Evolutionary conservation across 2,329 filamentous ascomycete genomes (phyloP).

Genomic region (Byssothecium circinans): DNA sequence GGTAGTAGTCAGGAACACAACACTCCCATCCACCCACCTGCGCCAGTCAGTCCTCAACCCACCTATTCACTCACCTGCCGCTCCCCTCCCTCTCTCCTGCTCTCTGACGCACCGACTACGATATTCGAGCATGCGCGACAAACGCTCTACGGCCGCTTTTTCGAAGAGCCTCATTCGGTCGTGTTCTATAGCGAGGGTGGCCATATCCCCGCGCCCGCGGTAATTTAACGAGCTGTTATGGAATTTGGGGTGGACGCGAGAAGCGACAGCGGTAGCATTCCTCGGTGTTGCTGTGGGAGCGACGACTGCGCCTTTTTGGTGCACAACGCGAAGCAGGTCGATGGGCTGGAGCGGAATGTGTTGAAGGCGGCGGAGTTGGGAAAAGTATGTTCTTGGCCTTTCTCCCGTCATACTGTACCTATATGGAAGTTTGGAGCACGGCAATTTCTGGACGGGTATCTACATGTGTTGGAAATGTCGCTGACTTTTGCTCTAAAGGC

Average conservation of each 20-base stretch:
- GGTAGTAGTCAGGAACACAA: conserved; percentile 5
- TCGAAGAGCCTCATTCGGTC: conserved; percentile 3
- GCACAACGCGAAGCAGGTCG: conserved; percentile 76
- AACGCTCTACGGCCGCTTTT: conserved; percentile 7
- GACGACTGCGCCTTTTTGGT: conserved; percentile 76
- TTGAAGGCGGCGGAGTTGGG: conserved; percentile 83
- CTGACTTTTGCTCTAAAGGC: conserved; percentile 79
- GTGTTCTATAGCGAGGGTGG: conserved; percentile 5
- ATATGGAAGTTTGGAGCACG: too few species aligned
- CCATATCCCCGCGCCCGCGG: conserved; percentile 18
- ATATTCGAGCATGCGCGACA: conserved; percentile 24
- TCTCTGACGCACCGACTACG: background rate
- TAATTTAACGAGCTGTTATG: conserved; percentile 4
- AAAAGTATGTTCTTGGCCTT: conserved; percentile 68
- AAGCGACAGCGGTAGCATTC: conserved; percentile 33
- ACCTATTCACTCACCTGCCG: background rate
- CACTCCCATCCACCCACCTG: background rate
- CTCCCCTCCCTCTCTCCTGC: conserved; percentile 10
- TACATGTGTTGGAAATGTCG: conserved; percentile 48
- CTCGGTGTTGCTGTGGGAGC: conserved; percentile 81
- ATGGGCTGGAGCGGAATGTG: conserved; percentile 84
- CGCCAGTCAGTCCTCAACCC: background rate
- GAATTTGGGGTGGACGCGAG: conserved; percentile 5
- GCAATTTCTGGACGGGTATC: too few species aligned
- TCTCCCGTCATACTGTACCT: conserved; percentile 12